Evolutionary conservation across 106 monocot species (phyloP).

Genomic region (Alisma plantagoaquatica): DNA sequence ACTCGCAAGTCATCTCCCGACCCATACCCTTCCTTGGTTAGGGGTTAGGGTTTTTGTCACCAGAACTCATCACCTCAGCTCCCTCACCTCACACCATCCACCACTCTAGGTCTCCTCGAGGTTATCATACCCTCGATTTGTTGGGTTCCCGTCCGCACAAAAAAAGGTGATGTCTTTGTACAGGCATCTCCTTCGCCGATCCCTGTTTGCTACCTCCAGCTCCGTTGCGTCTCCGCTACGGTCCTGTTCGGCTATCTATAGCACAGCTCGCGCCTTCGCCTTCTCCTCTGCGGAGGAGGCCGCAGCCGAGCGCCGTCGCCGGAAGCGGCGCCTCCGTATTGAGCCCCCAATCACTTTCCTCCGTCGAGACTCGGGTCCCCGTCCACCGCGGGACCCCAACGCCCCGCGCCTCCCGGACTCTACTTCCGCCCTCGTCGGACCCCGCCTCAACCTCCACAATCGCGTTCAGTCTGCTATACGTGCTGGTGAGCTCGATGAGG

Average conservation of each 20-base stretch:
- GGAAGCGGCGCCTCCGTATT: constrained; percentile 83
- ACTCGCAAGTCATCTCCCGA: too few species aligned
- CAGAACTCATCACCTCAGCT: too few species aligned
- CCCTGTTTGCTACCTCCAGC: constrained; percentile 12
- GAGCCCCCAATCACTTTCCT: constrained; percentile 85
- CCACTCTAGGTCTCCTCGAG: too few species aligned
- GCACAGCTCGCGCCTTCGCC: constrained; percentile 41
- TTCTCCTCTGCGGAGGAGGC: constrained; percentile 97
- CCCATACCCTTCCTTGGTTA: too few species aligned
- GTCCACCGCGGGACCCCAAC: constrained; percentile 58
- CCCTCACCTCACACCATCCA: too few species aligned
- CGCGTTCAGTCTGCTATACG: constrained; percentile 80
- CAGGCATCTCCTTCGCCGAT: constrained; percentile 32
- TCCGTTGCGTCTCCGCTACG: neutral
- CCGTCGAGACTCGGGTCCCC: constrained; percentile 42
- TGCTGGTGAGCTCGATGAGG: constrained; percentile 62
- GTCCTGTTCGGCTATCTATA: neutral
- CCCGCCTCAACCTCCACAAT: constrained; percentile 90
- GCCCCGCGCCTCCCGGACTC: constrained; percentile 84
- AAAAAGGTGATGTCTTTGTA: constrained; percentile 28
- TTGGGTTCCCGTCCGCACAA: too few species aligned
- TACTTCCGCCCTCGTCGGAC: constrained; percentile 81
- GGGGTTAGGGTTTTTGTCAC: too few species aligned
- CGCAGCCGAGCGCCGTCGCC: constrained; percentile 85
- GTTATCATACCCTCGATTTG: too few species aligned